Percentiles rank a stretch among this genome's conserved stretches.
phyloP scores from a whole-genome alignment of 345 rosid genomes.

The Eucalyptus curtisii region DNA sequence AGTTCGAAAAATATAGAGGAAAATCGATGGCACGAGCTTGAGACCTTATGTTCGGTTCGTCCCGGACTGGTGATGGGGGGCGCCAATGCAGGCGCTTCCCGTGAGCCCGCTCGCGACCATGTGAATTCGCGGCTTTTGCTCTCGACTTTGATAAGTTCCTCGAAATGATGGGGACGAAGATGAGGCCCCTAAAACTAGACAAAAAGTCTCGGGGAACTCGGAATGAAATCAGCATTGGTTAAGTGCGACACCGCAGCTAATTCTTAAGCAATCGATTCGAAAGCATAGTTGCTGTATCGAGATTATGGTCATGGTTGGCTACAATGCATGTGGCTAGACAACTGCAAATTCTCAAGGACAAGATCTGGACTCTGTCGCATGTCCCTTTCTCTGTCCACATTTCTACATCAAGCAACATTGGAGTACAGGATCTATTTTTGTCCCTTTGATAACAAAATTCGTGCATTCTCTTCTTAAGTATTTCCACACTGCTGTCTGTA shows the following conservation, averaged over 20 bases:
- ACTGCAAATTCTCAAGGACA: neutral
- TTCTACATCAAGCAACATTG: neutral
- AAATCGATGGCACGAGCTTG: neutral
- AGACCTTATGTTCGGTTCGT: neutral
- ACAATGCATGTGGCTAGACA: neutral
- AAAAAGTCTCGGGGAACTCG: neutral
- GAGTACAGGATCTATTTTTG: neutral
- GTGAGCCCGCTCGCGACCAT: neutral
- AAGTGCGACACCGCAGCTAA: neutral
- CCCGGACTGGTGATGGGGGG: neutral
- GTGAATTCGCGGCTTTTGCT: neutral
- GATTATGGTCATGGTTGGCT: neutral
- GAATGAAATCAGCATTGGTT: neutral
- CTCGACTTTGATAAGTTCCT: neutral
- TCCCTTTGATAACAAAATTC: neutral
- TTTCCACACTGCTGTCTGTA: neutral
- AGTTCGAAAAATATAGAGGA: neutral
- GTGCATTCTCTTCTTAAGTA: neutral
- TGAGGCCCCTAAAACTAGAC: neutral
- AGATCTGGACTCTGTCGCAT: neutral
- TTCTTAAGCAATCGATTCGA: neutral
- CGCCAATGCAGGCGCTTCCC: neutral
- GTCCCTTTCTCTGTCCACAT: neutral
- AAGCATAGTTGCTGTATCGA: accelerated
- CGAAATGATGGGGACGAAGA: neutral